phyloP scores from a whole-genome alignment of 2,329 filamentous ascomycete genomes.

The Botrytis cinerea region DNA sequence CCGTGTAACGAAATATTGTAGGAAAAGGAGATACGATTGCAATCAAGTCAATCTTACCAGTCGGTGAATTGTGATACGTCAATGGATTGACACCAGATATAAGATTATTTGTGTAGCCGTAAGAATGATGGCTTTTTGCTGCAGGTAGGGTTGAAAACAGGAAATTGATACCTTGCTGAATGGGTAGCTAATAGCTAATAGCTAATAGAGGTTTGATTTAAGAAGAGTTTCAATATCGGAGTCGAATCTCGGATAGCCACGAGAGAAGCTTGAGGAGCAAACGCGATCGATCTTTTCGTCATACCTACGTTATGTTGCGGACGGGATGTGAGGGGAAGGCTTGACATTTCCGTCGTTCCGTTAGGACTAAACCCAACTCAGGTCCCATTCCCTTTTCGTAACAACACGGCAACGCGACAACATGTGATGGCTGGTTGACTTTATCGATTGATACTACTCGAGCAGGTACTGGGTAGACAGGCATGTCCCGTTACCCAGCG shows the following conservation, averaged over 20 bases:
- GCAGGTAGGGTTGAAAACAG: background rate
- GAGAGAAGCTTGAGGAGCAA: conserved; percentile 4
- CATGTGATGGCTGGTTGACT: background rate
- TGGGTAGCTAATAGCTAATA: background rate
- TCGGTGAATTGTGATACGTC: background rate
- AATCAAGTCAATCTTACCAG: conserved; percentile 1
- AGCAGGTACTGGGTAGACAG: background rate
- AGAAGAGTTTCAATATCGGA: background rate
- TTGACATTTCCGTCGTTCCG: conserved; percentile 17
- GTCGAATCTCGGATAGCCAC: conserved; percentile 4
- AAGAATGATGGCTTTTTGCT: conserved; percentile 4
- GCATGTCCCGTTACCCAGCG: background rate
- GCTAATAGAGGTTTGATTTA: background rate
- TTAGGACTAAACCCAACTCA: conserved; percentile 4
- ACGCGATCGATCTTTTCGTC: conserved; percentile 19
- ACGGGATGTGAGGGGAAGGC: background rate
- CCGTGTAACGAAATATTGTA: conserved; percentile 7
- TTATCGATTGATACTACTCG: background rate
- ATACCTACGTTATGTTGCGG: background rate
- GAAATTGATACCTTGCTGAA: background rate
- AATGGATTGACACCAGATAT: background rate
- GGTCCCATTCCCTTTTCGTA: background rate
- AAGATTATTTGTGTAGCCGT: conserved; percentile 9
- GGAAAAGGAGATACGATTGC: background rate
- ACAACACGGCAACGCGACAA: background rate